Percentiles rank a stretch among this genome's conserved stretches.
Conservation (phyloP, 805 yeast species). For the Kodamaea lidongshanica region DNA sequence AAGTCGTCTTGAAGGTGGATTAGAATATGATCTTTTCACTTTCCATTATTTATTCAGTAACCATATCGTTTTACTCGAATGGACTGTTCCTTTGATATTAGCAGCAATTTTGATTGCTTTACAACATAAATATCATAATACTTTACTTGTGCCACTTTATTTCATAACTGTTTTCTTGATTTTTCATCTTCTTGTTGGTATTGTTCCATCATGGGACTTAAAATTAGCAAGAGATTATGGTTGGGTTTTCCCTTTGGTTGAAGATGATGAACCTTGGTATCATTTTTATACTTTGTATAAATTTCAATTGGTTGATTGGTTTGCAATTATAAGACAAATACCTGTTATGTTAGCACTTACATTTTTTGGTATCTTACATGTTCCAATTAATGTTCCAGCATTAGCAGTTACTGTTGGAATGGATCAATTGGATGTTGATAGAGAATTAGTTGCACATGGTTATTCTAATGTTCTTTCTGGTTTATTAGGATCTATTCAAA, state of each 20-base stretch:
- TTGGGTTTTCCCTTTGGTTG: slow-evolving; percentile 74
- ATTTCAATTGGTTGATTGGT: slow-evolving; percentile 70
- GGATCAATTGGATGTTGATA: slow-evolving; percentile 83
- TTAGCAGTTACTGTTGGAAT: slow-evolving; percentile 84
- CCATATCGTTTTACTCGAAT: slow-evolving; percentile 31
- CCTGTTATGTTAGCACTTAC: slow-evolving; percentile 96
- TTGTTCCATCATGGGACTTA: slow-evolving; percentile 62
- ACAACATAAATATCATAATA: slow-evolving; percentile 50
- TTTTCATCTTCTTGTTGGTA: slow-evolving; percentile 63
- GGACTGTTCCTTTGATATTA: slow-evolving; percentile 65
- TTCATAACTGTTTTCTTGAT: slow-evolving; percentile 64
- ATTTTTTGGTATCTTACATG: slow-evolving; percentile 92
- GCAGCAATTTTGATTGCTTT: slow-evolving; percentile 56
- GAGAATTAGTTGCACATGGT: slow-evolving; percentile 94
- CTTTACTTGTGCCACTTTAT: slow-evolving; percentile 74
- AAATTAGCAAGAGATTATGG: slow-evolving; percentile 62
- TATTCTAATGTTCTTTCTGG: slow-evolving; percentile 85
- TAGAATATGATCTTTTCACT: slow-evolving; percentile 58
- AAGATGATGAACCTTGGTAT: slow-evolving; percentile 79
- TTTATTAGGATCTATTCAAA: slow-evolving; percentile 79
- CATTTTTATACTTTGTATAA: slow-evolving; percentile 71
- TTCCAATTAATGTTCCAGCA: slow-evolving; percentile 97
- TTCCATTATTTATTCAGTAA: slow-evolving; percentile 44
- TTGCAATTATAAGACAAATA: slow-evolving; percentile 54
- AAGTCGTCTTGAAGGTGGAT: slow-evolving; percentile 71